A percentile compares a stretch with the other conserved stretches of the same genome.
Conservation (phyloP, 306 rosid species). For the Glycine soja region DNA sequence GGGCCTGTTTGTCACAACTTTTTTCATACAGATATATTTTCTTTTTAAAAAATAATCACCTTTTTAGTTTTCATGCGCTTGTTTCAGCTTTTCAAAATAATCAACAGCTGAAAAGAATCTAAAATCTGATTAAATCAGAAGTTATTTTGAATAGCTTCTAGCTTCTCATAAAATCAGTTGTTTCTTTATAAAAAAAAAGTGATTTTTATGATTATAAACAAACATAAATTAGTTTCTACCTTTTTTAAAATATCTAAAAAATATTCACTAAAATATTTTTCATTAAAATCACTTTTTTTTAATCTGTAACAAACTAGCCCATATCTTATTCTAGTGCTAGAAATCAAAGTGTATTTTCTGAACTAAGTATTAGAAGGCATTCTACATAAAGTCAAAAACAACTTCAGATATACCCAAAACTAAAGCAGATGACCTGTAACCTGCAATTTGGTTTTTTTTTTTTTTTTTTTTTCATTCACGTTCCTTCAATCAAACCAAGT, state of each 20-base stretch:
- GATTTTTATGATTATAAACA: neutral
- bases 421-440: neutral
- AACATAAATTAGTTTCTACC: neutral
- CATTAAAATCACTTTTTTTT: neutral
- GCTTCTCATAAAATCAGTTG: neutral
- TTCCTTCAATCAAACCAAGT: neutral
- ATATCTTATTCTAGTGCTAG: constrained; percentile 31
- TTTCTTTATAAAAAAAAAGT: neutral
- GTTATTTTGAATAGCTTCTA: neutral
- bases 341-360: constrained; percentile 29
- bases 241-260: neutral
- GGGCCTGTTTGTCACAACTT: neutral
- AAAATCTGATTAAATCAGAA: neutral
- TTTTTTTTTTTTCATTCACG: neutral
- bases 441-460: neutral
- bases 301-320: neutral
- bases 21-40: too few relatives aligned
- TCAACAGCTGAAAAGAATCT: neutral
- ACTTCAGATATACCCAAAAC: constrained; percentile 24
- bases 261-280: neutral
- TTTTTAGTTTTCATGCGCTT: neutral
- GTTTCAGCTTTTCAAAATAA: neutral
- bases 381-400: constrained; percentile 27
- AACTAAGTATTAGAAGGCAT: constrained; percentile 13
- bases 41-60: too few relatives aligned